Conservation (phyloP, 257 asterid species). For the Orobanche coerulescens region DNA sequence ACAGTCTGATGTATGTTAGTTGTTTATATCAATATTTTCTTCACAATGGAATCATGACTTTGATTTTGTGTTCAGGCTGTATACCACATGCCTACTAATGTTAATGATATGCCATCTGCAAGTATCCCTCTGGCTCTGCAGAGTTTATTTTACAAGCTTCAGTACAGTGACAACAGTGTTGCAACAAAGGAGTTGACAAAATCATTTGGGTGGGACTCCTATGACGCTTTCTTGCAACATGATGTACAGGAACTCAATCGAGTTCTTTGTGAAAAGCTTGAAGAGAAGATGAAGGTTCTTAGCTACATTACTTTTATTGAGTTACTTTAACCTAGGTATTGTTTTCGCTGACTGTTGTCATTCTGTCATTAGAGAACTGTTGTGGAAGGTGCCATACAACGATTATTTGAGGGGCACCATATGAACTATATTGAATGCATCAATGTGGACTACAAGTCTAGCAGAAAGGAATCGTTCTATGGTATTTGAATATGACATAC, state of each 20-base stretch:
- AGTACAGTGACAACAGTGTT: conserved; percentile 32
- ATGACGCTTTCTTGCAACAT: conserved; percentile 45
- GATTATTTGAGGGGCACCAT: conserved; percentile 41
- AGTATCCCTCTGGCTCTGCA: conserved; percentile 49
- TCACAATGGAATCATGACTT: conserved; percentile 15
- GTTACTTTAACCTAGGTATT: conserved; percentile 18
- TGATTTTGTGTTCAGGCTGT: conserved; percentile 36
- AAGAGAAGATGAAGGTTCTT: conserved; percentile 47
- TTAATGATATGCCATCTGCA: conserved; percentile 37
- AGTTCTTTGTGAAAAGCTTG: conserved; percentile 46
- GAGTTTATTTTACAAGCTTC: conserved; percentile 47
- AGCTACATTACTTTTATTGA: conserved; percentile 5
- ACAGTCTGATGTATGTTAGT: neutral
- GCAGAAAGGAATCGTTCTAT: conserved; percentile 39
- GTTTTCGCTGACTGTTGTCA: conserved; percentile 25
- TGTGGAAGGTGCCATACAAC: conserved; percentile 39
- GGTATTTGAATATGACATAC: conserved; percentile 25
- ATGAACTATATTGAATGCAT: conserved; percentile 44
- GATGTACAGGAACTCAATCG: conserved; percentile 50
- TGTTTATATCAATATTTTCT: conserved; percentile 10
- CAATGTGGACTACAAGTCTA: conserved; percentile 35
- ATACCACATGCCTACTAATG: conserved; percentile 39
- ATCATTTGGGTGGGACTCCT: conserved; percentile 53
- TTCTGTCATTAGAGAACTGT: conserved; percentile 33
- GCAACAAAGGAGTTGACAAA: conserved; percentile 44